A percentile compares a stretch with the other conserved stretches of the same genome.
Conservation (phyloP, 495 filamentous ascomycete genomes). For the Ramalina intermedia region DNA sequence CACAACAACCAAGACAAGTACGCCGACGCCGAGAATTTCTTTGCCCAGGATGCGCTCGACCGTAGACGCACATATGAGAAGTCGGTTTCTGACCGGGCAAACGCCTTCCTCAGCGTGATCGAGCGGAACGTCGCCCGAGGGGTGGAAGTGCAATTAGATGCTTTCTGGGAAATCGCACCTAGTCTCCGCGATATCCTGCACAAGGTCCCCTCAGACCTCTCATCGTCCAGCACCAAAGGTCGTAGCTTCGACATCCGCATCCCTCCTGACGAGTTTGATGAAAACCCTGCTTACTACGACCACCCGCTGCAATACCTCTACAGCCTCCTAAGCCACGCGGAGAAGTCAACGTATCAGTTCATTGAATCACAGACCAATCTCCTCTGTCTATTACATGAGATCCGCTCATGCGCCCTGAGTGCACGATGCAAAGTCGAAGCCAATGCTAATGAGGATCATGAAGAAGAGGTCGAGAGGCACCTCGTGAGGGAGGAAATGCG, state of each 20-base stretch:
- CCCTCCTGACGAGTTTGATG: conserved; percentile 60
- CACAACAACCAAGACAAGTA: conserved; percentile 57
- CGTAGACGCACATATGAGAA: conserved; percentile 50
- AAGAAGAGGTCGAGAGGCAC: conserved; percentile 43
- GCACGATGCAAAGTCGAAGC: conserved; percentile 38
- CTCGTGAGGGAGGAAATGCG: conserved; percentile 47
- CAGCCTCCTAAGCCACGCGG: conserved; percentile 66
- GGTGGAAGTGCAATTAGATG: conserved; percentile 77
- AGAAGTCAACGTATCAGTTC: conserved; percentile 87
- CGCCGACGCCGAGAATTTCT: conserved; percentile 63
- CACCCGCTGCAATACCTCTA: conserved; percentile 84
- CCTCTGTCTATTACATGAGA: conserved; percentile 85
- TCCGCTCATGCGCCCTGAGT: conserved; percentile 60
- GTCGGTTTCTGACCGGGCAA: conserved; percentile 51
- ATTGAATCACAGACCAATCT: conserved; percentile 91
- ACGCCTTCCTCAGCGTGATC: conserved; percentile 66
- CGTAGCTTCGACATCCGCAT: conserved; percentile 49
- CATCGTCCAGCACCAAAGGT: neutral
- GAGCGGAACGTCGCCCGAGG: conserved; percentile 76
- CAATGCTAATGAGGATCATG: conserved; percentile 29
- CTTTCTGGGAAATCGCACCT: conserved; percentile 97
- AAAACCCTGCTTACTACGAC: conserved; percentile 66
- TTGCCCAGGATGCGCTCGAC: conserved; percentile 57
- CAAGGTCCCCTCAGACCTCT: conserved; percentile 50
- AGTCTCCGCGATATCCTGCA: conserved; percentile 59